These are phyloP conservation scores for Monosporascus sp. DNA, from an alignment of 2,329 filamentous ascomycete genomes.

Conservation along the genomic window DNA sequence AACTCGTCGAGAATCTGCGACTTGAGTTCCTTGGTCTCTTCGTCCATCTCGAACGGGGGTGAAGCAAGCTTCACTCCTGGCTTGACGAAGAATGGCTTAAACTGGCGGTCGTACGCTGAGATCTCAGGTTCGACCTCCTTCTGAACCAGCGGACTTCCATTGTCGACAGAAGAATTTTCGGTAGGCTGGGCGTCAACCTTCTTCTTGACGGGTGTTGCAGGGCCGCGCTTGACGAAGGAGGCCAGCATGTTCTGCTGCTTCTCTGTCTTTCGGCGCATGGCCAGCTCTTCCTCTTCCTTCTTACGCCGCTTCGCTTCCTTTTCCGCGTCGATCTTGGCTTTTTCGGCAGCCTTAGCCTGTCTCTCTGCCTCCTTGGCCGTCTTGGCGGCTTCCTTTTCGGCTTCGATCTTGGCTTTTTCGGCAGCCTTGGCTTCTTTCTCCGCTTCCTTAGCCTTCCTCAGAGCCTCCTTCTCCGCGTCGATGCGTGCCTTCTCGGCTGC, in stretches of 20 bases:
- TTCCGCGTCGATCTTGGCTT: conserved; percentile 12
- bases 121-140: conserved; percentile 21
- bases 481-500: conserved; percentile 36
- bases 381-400: conserved; percentile 7
- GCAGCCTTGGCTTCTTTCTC: conserved; percentile 28
- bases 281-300: conserved; percentile 28
- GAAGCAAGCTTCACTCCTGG: conserved; percentile 66
- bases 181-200: conserved; percentile 8
- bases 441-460: conserved; percentile 36
- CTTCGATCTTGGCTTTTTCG: conserved; percentile 16
- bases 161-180: conserved; percentile 9
- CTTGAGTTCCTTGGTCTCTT: conserved; percentile 47
- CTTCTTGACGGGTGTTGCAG: conserved; percentile 20
- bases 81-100: conserved; percentile 77
- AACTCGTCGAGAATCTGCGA: conserved; percentile 47
- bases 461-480: conserved; percentile 31
- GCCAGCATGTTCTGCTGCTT: conserved; percentile 29
- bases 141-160: conserved; percentile 16
- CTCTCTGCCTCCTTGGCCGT: conserved; percentile 10
- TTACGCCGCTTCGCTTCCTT: conserved; percentile 37
- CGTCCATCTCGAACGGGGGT: conserved; percentile 51
- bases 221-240: conserved; percentile 17
- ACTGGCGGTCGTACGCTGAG: conserved; percentile 62
- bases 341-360: conserved; percentile 24
- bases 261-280: conserved; percentile 36